Base-by-base conservation (phyloP, 73 alveolate species). In the Durusdinium trenchii region DNA sequence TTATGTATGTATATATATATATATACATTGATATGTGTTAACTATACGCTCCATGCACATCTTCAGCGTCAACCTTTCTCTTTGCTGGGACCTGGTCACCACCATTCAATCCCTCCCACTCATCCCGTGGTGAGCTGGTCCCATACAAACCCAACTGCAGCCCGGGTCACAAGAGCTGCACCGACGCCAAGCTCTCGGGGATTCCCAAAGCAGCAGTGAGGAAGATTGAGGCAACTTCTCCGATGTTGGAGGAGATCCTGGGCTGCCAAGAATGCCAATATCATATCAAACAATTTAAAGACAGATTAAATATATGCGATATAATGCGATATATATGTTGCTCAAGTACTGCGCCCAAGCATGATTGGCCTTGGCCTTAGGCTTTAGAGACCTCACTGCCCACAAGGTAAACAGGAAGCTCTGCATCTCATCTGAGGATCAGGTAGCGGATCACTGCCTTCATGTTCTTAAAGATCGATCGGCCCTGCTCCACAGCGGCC, bases 391-490 rank as follows among this genome's bases (percentile, higher is more conserved):
- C 69, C 23, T 57, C 69, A 57, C 69, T 16, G 69, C 69, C 12
- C 69, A 12, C 23, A 64, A 12, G 52, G 40, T 73, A 47, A 47
- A 67, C 4, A 36, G 79, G 42, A n/a, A n/a, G n/a, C 2, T 47
- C n/a, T 38, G n/a, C n/a, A n/a, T n/a, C n/a, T n/a, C n/a, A n/a
- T 47, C 23, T 6, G 23, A 30, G 20, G 76, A 87, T 35, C 83
- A 94, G 93, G 87, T 30, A 85, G 73, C 95, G 47, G 35, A 36
- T 45, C 51, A 43, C 98, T 1, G 94, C 99, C 87, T 99, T 99
- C 99, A 99, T 99, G 99, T 99, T 99, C 99, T 99, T 99, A 99
- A 99, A 99, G 95, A 99, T 99, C 69, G 99, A 99, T 95, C 99
- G 99, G 57, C 99, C 99, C 99, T 99, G 99, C 90, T 99, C 99